phyloP scores from a whole-genome alignment of 116 monocot genomes.

The Zostera marina region DNA sequence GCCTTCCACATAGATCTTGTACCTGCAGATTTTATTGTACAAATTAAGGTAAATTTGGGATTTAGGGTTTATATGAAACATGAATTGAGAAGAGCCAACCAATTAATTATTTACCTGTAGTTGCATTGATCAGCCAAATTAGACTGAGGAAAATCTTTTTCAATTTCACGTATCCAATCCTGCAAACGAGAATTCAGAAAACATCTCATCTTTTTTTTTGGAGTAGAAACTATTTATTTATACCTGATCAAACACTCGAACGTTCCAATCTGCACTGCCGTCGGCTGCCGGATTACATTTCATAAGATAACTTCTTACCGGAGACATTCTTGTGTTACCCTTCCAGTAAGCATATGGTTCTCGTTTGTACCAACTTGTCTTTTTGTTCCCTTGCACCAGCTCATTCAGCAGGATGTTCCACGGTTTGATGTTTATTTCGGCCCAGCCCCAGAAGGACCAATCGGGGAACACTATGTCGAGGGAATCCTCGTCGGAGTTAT shows the following conservation, averaged over 20 bases:
- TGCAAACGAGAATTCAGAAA: too few species aligned
- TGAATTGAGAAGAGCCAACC: too few species aligned
- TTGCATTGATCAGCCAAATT: conserved; percentile 15
- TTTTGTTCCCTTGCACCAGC: conserved; percentile 19
- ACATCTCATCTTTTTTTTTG: too few species aligned
- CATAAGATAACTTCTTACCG: conserved; percentile 25
- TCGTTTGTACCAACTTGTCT: conserved; percentile 27
- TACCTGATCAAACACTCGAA: conserved; percentile 48
- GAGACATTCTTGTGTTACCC: conserved; percentile 28
- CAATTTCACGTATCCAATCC: conserved; percentile 13
- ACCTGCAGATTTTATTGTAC: conserved; percentile 8
- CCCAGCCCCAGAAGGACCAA: conserved; percentile 85
- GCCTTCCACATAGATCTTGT: conserved; percentile 28
- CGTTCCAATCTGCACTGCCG: conserved; percentile 40
- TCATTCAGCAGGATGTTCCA: conserved; percentile 13
- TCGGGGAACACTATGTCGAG: conserved; percentile 58
- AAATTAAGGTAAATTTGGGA: too few species aligned
- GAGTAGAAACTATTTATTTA: too few species aligned
- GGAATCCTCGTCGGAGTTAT: conserved; percentile 37
- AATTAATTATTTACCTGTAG: conserved; percentile 15
- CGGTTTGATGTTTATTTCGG: conserved; percentile 6
- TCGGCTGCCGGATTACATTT: conserved; percentile 32
- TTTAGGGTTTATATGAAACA: too few species aligned
- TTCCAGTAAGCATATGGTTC: conserved; percentile 64
- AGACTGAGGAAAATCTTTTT: conserved; percentile 8